Percentiles rank a stretch among this genome's conserved stretches.
These are phyloP conservation scores for Endocarpon pusillum DNA, from an alignment of 495 filamentous ascomycete genomes.

Conservation along the genomic window DNA sequence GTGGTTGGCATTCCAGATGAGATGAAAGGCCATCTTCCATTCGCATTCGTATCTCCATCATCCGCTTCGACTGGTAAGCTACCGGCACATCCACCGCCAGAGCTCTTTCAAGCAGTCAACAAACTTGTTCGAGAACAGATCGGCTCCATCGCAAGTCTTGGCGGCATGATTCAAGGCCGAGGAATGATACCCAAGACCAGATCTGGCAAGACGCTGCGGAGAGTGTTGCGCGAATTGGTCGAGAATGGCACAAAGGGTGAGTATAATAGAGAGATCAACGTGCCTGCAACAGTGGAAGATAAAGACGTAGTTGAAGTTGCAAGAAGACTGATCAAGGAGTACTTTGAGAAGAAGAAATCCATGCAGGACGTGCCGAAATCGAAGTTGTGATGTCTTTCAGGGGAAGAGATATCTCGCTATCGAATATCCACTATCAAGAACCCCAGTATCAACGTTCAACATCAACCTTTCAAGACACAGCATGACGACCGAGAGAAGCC, in stretches of 20 bases:
- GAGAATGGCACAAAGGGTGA: conserved; percentile 41
- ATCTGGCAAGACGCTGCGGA: conserved; percentile 69
- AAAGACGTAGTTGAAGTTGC: conserved; percentile 38
- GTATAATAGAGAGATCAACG: conserved; percentile 31
- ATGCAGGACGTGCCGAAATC: conserved; percentile 1
- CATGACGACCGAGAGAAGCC: no score
- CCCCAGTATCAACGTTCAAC: no score
- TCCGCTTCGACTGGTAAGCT: conserved; percentile 15
- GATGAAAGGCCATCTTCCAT: conserved; percentile 79
- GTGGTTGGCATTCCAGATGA: conserved; percentile 72
- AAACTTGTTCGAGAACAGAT: conserved; percentile 60
- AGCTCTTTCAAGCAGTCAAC: conserved; percentile 46
- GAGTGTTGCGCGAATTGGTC: conserved; percentile 64
- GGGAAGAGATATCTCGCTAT: no score
- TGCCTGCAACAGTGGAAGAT: conserved; percentile 47
- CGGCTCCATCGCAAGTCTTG: conserved; percentile 68
- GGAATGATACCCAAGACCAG: conserved; percentile 90
- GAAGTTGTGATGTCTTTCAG: no score
- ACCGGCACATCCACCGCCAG: conserved; percentile 24
- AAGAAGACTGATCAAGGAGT: conserved; percentile 34
- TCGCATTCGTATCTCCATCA: conserved; percentile 59
- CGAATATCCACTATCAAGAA: no score
- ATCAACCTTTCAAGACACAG: no score
- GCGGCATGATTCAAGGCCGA: conserved; percentile 66
- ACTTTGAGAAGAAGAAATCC: conserved; percentile 33